Evolutionary conservation across 2,329 filamentous ascomycete genomes (phyloP).

Genomic region (Apiospora koreana): DNA sequence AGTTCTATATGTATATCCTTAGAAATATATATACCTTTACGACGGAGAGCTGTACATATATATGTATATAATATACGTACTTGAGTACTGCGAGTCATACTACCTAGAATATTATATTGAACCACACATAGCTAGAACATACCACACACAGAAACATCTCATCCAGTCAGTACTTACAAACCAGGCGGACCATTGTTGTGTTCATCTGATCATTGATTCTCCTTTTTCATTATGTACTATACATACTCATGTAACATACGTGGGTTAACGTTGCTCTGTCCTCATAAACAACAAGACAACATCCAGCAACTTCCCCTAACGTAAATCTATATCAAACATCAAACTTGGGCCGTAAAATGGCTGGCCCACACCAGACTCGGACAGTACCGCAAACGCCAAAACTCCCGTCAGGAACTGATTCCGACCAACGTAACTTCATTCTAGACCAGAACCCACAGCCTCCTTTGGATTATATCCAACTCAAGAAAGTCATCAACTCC

Average conservation of each 20-base stretch:
- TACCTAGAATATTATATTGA: not conserved
- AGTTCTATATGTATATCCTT: no score
- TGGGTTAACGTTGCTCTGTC: not conserved
- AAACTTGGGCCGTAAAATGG: not conserved
- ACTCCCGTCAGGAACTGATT: slow-evolving; percentile 3
- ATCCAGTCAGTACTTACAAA: not conserved
- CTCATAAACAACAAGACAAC: not conserved
- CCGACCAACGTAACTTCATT: slow-evolving; percentile 6
- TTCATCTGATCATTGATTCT: not conserved
- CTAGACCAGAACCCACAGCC: slow-evolving; percentile 1
- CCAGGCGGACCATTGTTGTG: not conserved
- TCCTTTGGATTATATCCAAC: not conserved
- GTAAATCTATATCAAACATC: not conserved
- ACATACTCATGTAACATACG: not conserved
- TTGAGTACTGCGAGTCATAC: not conserved
- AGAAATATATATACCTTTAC: no score
- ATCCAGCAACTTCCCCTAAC: not conserved
- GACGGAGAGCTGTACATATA: no score
- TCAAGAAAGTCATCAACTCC: not conserved
- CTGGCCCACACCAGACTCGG: not conserved
- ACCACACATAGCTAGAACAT: not conserved
- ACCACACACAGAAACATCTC: no score
- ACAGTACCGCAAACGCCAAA: slow-evolving; percentile 1
- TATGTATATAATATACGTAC: not conserved
- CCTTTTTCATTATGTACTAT: not conserved